Evolutionary conservation across 495 filamentous ascomycete genomes (phyloP).

Genomic region (Hypoxylon fuscum): DNA sequence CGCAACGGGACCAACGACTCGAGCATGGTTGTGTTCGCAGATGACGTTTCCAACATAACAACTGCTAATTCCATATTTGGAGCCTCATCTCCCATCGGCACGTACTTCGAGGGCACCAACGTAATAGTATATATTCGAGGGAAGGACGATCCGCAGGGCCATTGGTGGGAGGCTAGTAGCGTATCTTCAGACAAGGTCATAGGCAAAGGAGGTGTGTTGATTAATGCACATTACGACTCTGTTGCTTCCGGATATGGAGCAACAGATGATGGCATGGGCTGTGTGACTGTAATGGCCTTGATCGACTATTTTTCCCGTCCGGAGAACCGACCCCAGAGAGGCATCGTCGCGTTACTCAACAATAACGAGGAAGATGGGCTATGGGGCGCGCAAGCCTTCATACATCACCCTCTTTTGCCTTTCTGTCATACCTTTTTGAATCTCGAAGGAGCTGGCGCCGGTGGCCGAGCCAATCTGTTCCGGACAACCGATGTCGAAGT

Average conservation of each 20-base stretch:
- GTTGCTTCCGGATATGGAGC: conserved; percentile 90
- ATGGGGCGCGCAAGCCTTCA: conserved; percentile 88
- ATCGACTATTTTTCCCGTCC: conserved; percentile 84
- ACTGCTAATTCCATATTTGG: conserved; percentile 38
- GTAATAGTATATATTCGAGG: conserved; percentile 92
- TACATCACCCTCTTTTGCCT: conserved; percentile 78
- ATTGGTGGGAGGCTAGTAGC: conserved; percentile 67
- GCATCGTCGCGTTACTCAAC: conserved; percentile 87
- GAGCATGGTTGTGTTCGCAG: conserved; percentile 75
- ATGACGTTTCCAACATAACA: conserved; percentile 82
- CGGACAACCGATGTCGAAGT: conserved; percentile 88
- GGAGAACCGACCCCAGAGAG: conserved; percentile 78
- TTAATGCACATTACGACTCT: conserved; percentile 94
- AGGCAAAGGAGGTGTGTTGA: conserved; percentile 79
- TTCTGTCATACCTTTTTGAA: conserved; percentile 90
- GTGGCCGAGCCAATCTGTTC: conserved; percentile 87
- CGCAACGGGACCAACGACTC: conserved; percentile 54
- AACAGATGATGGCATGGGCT: conserved; percentile 92
- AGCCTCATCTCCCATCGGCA: conserved; percentile 47
- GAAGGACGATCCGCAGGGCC: conserved; percentile 70
- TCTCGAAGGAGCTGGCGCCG: conserved; percentile 93
- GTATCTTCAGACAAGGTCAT: conserved; percentile 55
- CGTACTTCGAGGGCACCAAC: conserved; percentile 93
- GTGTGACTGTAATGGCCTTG: conserved; percentile 86
- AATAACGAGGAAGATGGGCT: conserved; percentile 96